Evolutionary conservation across 2,329 filamentous ascomycete genomes (phyloP).

Genomic region (Fusarium keratoplasticum): DNA sequence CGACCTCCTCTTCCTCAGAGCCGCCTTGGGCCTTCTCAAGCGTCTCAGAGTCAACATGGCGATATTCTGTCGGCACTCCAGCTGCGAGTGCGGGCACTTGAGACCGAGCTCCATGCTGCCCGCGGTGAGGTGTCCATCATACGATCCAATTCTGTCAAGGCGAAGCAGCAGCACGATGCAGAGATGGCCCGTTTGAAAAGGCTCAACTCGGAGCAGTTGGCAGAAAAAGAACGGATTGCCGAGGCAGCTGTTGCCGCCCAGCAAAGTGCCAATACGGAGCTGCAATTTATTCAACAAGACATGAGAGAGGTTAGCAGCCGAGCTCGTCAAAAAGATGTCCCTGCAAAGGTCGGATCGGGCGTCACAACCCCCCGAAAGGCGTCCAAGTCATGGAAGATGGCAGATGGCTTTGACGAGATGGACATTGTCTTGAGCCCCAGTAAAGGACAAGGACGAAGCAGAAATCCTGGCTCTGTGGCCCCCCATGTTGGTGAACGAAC

Average conservation of each 20-base stretch:
- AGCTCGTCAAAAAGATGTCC: slow-evolving; percentile 59
- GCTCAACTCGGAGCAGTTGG: slow-evolving; percentile 71
- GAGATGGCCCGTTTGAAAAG: slow-evolving; percentile 72
- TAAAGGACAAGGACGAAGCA: slow-evolving; percentile 58
- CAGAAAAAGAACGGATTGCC: slow-evolving; percentile 71
- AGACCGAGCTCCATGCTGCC: slow-evolving; percentile 70
- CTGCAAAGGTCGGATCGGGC: slow-evolving; percentile 37
- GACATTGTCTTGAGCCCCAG: slow-evolving; percentile 66
- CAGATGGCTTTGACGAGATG: slow-evolving; percentile 82
- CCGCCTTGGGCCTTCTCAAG: slow-evolving; percentile 37
- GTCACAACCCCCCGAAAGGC: slow-evolving; percentile 70
- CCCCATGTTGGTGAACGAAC: slow-evolving; percentile 63
- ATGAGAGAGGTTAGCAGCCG: slow-evolving; percentile 68
- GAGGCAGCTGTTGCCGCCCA: slow-evolving; percentile 74
- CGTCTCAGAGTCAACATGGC: slow-evolving; percentile 44
- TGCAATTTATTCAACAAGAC: slow-evolving; percentile 79
- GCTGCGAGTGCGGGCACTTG: slow-evolving; percentile 64
- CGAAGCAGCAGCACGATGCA: slow-evolving; percentile 70
- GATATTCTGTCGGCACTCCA: slow-evolving; percentile 61
- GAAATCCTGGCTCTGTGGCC: slow-evolving; percentile 57
- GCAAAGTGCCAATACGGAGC: slow-evolving; percentile 74
- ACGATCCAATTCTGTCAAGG: slow-evolving; percentile 75
- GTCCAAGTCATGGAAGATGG: slow-evolving; percentile 66
- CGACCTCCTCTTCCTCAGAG: slow-evolving; percentile 49
- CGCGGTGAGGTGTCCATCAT: slow-evolving; percentile 80